phyloP scores from a whole-genome alignment of 345 rosid species.

The Bruguiera sexangula region DNA sequence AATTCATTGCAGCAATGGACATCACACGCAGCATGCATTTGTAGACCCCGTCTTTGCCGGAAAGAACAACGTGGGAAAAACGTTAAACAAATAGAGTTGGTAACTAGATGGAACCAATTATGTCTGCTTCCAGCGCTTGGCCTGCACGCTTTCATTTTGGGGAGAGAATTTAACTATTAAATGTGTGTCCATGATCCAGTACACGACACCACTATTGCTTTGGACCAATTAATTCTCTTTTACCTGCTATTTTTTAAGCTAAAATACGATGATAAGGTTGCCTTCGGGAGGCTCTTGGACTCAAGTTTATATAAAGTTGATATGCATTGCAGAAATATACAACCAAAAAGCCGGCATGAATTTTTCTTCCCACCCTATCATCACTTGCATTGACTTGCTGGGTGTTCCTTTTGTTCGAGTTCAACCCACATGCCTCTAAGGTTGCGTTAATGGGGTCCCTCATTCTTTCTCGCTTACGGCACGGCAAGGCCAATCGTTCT shows the following conservation, averaged over 20 bases:
- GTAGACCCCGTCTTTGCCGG: no score
- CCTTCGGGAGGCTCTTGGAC: not conserved
- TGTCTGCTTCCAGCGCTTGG: not conserved
- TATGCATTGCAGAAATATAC: not conserved
- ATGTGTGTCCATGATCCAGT: no score
- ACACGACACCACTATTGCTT: no score
- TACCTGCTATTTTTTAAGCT: not conserved
- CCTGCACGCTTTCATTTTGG: no score
- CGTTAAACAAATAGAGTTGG: not conserved
- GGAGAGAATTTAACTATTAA: no score
- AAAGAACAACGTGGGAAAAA: no score
- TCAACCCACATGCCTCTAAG: no score
- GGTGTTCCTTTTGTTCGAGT: not conserved
- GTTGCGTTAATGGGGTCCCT: no score
- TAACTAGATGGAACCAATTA: not conserved
- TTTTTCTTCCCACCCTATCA: conserved; percentile 14
- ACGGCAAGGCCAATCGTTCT: no score
- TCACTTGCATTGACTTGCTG: conserved; percentile 25
- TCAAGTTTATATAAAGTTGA: not conserved
- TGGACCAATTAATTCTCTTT: not conserved
- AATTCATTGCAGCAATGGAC: no score
- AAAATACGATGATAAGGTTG: conserved; percentile 1
- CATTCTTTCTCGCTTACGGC: no score
- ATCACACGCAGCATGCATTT: no score
- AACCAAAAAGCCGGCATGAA: conserved; percentile 37